Percentiles rank a stretch among this genome's conserved stretches.
phyloP scores from a whole-genome alignment of 805 yeast genomes.

The Candida hispaniensis region DNA sequence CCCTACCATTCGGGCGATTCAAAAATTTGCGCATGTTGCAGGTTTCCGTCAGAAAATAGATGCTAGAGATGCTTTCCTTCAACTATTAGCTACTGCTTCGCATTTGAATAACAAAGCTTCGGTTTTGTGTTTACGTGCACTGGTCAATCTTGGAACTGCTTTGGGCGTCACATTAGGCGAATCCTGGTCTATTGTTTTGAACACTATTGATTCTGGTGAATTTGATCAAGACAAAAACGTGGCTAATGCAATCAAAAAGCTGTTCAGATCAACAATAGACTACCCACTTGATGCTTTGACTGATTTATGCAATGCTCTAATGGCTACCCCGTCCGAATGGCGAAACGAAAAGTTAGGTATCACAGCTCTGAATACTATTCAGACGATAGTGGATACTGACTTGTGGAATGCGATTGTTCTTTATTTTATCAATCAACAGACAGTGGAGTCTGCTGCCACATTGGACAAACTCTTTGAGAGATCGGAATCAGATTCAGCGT shows the following conservation, averaged over 20 bases:
- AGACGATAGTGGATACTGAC: slow-evolving; percentile 6
- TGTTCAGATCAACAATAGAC: slow-evolving; percentile 50
- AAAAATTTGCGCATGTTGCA: slow-evolving; percentile 69
- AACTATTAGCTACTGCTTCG: slow-evolving; percentile 26
- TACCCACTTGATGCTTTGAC: slow-evolving; percentile 44
- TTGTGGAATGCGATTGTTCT: slow-evolving; percentile 6
- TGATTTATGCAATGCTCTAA: slow-evolving; percentile 35
- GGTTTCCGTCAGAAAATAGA: slow-evolving; percentile 55
- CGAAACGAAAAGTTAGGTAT: slow-evolving; percentile 9
- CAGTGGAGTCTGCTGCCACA: slow-evolving; percentile 7
- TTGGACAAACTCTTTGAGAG: slow-evolving; percentile 5
- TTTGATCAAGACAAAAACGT: slow-evolving; percentile 17
- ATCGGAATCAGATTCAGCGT: slow-evolving; percentile 3
- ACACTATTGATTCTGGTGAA: slow-evolving; percentile 37
- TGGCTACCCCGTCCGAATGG: slow-evolving; percentile 8
- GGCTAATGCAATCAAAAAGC: slow-evolving; percentile 30
- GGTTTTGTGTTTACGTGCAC: slow-evolving; percentile 64
- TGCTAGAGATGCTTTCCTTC: slow-evolving; percentile 47
- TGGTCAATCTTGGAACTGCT: slow-evolving; percentile 65
- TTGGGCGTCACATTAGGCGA: slow-evolving; percentile 60
- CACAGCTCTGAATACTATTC: slow-evolving; percentile 4
- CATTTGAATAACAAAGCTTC: slow-evolving; percentile 14
- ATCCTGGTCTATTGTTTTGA: slow-evolving; percentile 55
- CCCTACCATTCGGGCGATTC: slow-evolving; percentile 56
- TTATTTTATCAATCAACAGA: slow-evolving; percentile 5